Evolutionary conservation across 805 yeast genomes (phyloP), one percentile per base, ranked within the genome.

Genomic region (Komagataella populi): DNA sequence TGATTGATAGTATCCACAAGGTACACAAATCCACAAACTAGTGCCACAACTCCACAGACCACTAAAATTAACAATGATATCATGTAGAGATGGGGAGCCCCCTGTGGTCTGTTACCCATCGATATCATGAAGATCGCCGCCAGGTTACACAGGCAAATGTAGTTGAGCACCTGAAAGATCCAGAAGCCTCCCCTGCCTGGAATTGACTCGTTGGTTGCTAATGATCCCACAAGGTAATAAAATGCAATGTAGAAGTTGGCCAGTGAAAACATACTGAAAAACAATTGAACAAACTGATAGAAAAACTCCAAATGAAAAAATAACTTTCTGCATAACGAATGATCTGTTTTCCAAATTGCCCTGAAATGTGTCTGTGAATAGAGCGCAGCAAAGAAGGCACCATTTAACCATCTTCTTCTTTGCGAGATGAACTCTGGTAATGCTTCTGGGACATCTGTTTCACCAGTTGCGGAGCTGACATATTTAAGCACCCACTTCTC

Each of bases 391-490:
- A 93, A 93, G 63, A 93, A 78, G 2, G 99, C 95, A 64, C 99
- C 99, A 66, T 91, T 91, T 55, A 91, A 76, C 99, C 99, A 91
- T 73, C 99, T 82, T 71, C 99, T 84, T 71, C 99, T 83, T 70
- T 91, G 99, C 52, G 93, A 79, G 50, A 91, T 87, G 62, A 93
- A 88, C 63, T 93, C 98, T n/a, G 96, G 84, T 47, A 90, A 75
- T n/a, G 76, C 73, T 61, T 90, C 97, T 6, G 98, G 98, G 49
- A 89, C 96, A 77, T 91, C 98, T 1, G 98, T 91, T 65, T 90
- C 97, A 59, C 96, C 98, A 49, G 83, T 84, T 14, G 97, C 97
- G 59, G 81, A 88, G 59, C 86, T 85, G 51, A 91, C 97, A 63
- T 89, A 91, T 60, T 89, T 86, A 59, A 91, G 72, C 14, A 91